Percentiles rank a stretch among this genome's conserved stretches.
phyloP scores from a whole-genome alignment of 2,329 filamentous ascomycete species.

The Xylariaceae sp. region DNA sequence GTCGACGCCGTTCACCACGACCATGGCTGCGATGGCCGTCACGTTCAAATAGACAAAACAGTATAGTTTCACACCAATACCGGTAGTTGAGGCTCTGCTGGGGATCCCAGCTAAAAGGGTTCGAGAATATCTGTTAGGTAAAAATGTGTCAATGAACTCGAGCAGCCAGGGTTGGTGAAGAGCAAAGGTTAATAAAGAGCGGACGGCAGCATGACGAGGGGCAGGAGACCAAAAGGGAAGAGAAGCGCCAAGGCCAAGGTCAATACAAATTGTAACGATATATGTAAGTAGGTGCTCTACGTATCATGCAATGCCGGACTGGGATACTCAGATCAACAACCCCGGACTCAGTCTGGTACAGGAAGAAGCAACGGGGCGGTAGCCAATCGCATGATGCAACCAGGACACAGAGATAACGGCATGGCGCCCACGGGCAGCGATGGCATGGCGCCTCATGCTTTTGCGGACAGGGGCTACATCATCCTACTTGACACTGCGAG shows the following conservation, averaged over 20 bases:
- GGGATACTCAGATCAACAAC: not conserved
- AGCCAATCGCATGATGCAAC: not conserved
- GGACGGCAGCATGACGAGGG: too few species aligned
- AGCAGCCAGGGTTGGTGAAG: too few species aligned
- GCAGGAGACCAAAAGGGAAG: not conserved
- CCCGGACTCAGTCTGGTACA: too few species aligned
- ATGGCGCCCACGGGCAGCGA: slow-evolving; percentile 11
- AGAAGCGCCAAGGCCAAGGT: not conserved
- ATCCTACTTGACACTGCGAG: too few species aligned
- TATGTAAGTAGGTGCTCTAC: too few species aligned
- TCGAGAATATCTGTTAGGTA: not conserved
- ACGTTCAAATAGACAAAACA: not conserved
- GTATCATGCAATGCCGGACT: slow-evolving; percentile 13
- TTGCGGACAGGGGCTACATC: too few species aligned
- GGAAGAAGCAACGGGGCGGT: slow-evolving; percentile 13
- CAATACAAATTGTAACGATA: slow-evolving; percentile 5
- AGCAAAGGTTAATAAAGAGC: too few species aligned
- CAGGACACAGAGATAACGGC: slow-evolving; percentile 13
- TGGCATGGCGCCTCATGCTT: slow-evolving; percentile 4
- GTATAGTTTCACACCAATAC: not conserved
- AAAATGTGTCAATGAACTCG: not conserved
- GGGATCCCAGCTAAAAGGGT: not conserved
- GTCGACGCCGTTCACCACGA: slow-evolving; percentile 38
- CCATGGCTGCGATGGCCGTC: slow-evolving; percentile 26
- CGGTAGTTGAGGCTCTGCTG: not conserved